Evolutionary conservation across 176 grass and related monocot genomes (phyloP).

Genomic region (Zoysia japonica): DNA sequence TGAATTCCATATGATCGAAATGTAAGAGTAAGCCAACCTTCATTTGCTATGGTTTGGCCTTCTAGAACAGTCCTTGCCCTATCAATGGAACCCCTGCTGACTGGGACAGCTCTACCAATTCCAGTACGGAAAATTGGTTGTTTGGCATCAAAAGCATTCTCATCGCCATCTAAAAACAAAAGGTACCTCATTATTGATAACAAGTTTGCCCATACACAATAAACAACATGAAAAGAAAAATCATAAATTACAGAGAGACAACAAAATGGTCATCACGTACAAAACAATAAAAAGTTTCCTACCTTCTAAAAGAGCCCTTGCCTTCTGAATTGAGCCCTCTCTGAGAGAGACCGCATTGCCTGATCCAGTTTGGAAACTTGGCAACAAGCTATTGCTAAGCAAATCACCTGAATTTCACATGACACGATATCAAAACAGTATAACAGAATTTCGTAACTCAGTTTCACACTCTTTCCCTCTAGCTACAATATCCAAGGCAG

Average conservation of each 20-base stretch:
- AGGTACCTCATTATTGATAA: conserved; percentile 24
- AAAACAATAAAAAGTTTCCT: conserved; percentile 34
- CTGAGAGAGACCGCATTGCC: conserved; percentile 37
- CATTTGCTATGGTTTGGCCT: conserved; percentile 28
- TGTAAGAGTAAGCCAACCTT: conserved; percentile 33
- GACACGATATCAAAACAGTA: conserved; percentile 3
- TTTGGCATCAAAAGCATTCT: conserved; percentile 1
- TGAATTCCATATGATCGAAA: neutral
- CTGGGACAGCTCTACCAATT: conserved; percentile 37
- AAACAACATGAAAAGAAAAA: neutral
- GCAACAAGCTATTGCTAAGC: conserved; percentile 6
- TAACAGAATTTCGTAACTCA: neutral
- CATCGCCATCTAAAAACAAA: conserved; percentile 29
- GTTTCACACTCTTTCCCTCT: neutral
- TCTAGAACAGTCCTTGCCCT: conserved; percentile 61
- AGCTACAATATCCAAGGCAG: neutral
- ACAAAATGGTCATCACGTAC: neutral
- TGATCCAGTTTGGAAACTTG: conserved; percentile 56
- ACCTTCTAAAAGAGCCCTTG: conserved; percentile 55
- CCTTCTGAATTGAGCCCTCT: conserved; percentile 41
- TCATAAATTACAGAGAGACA: neutral
- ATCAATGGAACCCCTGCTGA: conserved; percentile 51
- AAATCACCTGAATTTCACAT: conserved; percentile 28
- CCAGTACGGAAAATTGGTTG: conserved; percentile 56
- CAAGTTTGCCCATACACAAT: neutral